Conservation (phyloP, 352 stramenopile species). For the Blastocystis sp. region DNA sequence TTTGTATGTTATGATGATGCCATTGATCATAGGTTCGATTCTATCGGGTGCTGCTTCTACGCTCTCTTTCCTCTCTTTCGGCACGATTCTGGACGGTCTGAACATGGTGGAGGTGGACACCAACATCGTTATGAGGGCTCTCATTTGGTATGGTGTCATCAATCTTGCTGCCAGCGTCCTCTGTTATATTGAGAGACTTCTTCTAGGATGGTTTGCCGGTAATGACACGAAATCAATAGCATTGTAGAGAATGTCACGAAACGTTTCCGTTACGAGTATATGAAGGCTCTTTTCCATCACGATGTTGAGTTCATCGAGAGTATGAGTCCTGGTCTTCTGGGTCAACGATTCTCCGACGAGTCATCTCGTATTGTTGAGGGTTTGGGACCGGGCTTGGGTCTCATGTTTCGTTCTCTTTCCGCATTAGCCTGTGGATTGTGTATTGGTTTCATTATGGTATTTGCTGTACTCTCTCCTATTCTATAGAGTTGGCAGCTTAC, state of each 20-base stretch:
- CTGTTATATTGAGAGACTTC: background rate
- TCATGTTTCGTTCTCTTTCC: background rate
- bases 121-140: background rate
- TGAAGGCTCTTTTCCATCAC: conserved; percentile 20
- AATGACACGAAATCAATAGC: background rate
- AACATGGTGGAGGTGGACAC: background rate
- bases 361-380: conserved; percentile 42
- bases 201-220: conserved; percentile 13
- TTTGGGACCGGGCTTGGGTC: conserved; percentile 27
- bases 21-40: background rate
- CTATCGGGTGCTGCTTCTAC: background rate
- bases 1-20: background rate
- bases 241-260: conserved; percentile 14
- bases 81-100: background rate
- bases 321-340: conserved; percentile 3
- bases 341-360: conserved; percentile 29
- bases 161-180: background rate
- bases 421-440: background rate
- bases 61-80: background rate
- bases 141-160: background rate
- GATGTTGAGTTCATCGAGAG: conserved; percentile 52
- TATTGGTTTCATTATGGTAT: conserved; percentile 39
- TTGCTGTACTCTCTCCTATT: background rate
- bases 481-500: conserved; percentile 54
- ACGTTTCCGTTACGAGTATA: background rate